These are phyloP conservation scores for Sclerotinia sclerotiorum DNA, from an alignment of 2,329 filamentous ascomycete genomes.

Conservation along the genomic window DNA sequence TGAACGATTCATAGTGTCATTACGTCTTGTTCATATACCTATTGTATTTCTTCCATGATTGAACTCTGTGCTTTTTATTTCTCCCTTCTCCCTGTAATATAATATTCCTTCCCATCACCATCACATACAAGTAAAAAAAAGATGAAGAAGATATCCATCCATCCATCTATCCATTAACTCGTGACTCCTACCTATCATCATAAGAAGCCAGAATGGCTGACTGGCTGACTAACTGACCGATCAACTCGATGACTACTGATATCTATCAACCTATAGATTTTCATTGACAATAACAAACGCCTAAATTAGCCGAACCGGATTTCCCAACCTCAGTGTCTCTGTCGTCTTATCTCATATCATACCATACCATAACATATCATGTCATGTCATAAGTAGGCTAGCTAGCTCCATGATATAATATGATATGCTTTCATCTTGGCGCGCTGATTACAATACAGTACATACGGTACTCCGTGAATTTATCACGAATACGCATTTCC, in stretches of 20 bases:
- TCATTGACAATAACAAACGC: neutral
- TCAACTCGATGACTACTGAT: too few species aligned
- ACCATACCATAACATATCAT: too few species aligned
- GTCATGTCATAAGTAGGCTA: too few species aligned
- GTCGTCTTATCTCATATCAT: too few species aligned
- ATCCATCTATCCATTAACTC: neutral
- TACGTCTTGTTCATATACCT: too few species aligned
- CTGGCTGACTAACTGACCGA: neutral
- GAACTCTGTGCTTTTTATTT: neutral
- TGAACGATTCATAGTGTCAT: too few species aligned
- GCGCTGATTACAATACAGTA: too few species aligned
- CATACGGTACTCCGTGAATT: too few species aligned
- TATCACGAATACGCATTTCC: constrained; percentile 56
- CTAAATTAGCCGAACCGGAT: neutral
- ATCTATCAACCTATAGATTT: neutral
- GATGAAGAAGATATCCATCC: neutral
- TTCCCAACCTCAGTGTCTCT: neutral
- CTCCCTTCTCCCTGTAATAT: neutral
- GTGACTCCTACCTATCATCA: neutral
- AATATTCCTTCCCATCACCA: too few species aligned
- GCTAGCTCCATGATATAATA: too few species aligned
- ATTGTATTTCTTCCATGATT: too few species aligned
- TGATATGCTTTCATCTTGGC: neutral
- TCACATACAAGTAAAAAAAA: too few species aligned
- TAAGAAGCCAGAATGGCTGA: neutral